A percentile compares a stretch with the other conserved stretches of the same genome.
Conservation (phyloP, 1,139 yeast genomes). For the Taiozyma sp. region DNA sequence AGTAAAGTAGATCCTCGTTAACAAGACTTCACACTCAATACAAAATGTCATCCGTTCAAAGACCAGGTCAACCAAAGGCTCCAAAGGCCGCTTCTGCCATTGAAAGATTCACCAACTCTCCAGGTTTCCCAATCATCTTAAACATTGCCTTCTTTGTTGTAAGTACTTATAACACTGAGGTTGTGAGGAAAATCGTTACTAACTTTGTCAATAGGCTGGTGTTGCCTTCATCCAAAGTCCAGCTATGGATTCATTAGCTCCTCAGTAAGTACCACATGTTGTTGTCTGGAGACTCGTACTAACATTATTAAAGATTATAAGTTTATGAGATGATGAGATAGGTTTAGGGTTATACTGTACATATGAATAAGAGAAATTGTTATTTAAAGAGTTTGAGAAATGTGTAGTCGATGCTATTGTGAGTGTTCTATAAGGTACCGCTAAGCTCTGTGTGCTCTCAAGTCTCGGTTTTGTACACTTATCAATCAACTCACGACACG, state of each 20-base stretch:
- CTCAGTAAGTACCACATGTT: slow-evolving; percentile 36
- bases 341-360: neutral
- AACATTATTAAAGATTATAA: neutral
- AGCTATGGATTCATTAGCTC: slow-evolving; percentile 76
- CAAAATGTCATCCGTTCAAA: slow-evolving; percentile 14
- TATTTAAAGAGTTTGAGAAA: neutral
- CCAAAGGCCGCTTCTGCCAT: slow-evolving; percentile 33
- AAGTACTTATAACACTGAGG: slow-evolving; percentile 14
- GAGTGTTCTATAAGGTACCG: no score
- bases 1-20: neutral
- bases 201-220: slow-evolving; percentile 41
- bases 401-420: neutral
- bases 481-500: no score
- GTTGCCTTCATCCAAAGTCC: slow-evolving; percentile 74
- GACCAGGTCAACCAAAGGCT: slow-evolving; percentile 12
- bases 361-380: neutral
- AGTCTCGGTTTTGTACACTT: no score
- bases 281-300: neutral
- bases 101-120: slow-evolving; percentile 53
- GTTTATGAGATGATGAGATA: neutral
- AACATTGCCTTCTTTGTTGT: slow-evolving; percentile 60
- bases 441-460: no score
- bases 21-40: neutral
- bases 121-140: slow-evolving; percentile 58
- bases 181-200: slow-evolving; percentile 5